phyloP scores from a whole-genome alignment of 139 green algal species.

The Volvox africanus region DNA sequence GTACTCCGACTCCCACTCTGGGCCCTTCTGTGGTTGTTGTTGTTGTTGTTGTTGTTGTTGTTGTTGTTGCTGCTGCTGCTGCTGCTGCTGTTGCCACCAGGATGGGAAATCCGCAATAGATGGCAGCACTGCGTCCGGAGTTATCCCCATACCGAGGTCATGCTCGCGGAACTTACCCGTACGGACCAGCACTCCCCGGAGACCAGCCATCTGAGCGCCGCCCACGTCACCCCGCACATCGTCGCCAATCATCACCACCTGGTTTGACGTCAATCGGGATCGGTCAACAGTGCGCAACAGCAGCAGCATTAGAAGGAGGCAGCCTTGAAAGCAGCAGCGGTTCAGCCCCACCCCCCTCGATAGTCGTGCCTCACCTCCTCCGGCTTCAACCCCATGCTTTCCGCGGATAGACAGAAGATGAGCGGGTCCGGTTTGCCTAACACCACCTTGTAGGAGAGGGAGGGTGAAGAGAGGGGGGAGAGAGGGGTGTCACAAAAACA shows the following conservation, averaged over 20 bases:
- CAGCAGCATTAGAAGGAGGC: not conserved
- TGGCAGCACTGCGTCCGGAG: not conserved
- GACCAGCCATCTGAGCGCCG: constrained; percentile 53
- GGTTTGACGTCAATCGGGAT: not conserved
- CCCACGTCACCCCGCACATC: constrained; percentile 66
- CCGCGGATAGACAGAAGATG: constrained; percentile 2
- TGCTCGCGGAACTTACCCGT: constrained; percentile 24
- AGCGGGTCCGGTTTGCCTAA: constrained; percentile 33
- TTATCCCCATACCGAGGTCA: not conserved
- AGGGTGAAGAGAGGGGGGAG: no score
- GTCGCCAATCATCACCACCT: constrained; percentile 62
- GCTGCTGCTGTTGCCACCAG: constrained; percentile 25
- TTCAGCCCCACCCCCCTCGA: no score
- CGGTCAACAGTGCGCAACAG: no score
- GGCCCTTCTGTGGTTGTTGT: not conserved
- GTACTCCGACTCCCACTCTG: not conserved
- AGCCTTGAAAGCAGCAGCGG: not conserved
- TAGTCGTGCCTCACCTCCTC: constrained; percentile 1
- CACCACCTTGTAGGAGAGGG: not conserved
- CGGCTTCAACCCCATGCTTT: not conserved
- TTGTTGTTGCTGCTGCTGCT: not conserved
- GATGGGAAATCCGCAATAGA: constrained; percentile 3
- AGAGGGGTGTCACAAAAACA: no score
- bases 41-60: not conserved
- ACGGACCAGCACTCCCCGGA: constrained; percentile 54